phyloP scores from a whole-genome alignment of 176 grass and related monocot species.

The Chloris gayana region DNA sequence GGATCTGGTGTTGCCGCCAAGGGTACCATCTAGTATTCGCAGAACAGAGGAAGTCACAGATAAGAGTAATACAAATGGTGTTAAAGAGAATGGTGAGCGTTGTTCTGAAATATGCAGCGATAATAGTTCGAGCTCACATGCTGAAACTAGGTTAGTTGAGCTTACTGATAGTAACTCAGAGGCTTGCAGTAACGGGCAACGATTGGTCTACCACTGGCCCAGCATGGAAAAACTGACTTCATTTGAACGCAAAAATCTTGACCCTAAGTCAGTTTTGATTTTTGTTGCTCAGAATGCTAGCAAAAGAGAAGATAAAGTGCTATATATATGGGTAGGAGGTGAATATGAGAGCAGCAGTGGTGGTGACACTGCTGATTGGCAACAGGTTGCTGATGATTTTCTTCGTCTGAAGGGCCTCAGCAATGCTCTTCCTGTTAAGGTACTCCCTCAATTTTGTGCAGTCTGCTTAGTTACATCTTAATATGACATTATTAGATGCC shows the following conservation, averaged over 20 bases:
- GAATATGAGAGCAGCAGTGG: constrained; percentile 50
- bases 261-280: constrained; percentile 81
- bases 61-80: constrained; percentile 56
- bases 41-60: constrained; percentile 42
- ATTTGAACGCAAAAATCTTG: constrained; percentile 65
- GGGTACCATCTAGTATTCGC: constrained; percentile 42
- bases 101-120: constrained; percentile 29
- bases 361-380: constrained; percentile 68
- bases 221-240: constrained; percentile 71
- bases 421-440: constrained; percentile 71
- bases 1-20: constrained; percentile 61
- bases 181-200: constrained; percentile 19
- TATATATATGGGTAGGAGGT: constrained; percentile 80
- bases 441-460: constrained; percentile 36
- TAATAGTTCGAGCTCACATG: constrained; percentile 27
- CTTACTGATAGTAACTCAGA: constrained; percentile 42
- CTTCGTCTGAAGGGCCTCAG: constrained; percentile 61
- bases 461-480: constrained; percentile 1
- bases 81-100: constrained; percentile 31
- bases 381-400: constrained; percentile 61
- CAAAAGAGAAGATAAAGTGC: constrained; percentile 52
- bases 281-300: constrained; percentile 62
- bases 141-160: constrained; percentile 38
- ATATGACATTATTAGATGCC: neutral
- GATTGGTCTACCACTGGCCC: constrained; percentile 76